phyloP scores from a whole-genome alignment of 75 land plant species.

The Chamaecyparis obtusa region DNA sequence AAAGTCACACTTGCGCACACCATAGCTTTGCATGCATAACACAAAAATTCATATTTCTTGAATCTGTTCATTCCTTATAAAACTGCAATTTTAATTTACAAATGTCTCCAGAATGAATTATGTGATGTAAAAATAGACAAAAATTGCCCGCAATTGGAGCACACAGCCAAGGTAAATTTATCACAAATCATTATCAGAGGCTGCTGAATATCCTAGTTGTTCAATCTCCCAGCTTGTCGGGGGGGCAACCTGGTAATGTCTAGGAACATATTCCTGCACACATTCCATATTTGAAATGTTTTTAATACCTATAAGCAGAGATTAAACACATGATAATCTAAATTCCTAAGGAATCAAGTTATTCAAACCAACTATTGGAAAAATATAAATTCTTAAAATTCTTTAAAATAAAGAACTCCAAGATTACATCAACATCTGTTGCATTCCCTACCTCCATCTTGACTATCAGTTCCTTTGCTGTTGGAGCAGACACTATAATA shows the following conservation, averaged over 20 bases:
- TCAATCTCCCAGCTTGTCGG: constrained; percentile 59
- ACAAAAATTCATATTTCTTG: neutral
- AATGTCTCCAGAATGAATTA: constrained; percentile 1
- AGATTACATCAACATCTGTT: neutral
- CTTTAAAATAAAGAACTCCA: neutral
- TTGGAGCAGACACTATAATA: constrained; percentile 80
- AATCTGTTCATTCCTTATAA: neutral
- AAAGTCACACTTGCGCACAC: neutral
- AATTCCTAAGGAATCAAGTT: neutral
- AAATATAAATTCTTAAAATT: neutral
- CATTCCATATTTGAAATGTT: neutral
- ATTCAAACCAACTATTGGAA: neutral
- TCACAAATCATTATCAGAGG: neutral
- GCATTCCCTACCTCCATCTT: constrained; percentile 74
- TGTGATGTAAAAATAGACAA: neutral
- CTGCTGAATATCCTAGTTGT: constrained; percentile 32
- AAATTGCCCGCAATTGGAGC: neutral
- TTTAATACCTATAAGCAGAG: neutral
- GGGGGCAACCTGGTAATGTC: constrained; percentile 52
- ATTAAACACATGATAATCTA: neutral
- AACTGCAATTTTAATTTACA: neutral
- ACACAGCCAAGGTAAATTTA: neutral
- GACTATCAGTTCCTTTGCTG: constrained; percentile 55
- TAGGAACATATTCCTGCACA: constrained; percentile 49
- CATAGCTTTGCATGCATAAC: neutral